Percentiles rank a stretch among this genome's conserved stretches.
phyloP scores from a whole-genome alignment of 331 rosid species.

The Prunus yedoensis region DNA sequence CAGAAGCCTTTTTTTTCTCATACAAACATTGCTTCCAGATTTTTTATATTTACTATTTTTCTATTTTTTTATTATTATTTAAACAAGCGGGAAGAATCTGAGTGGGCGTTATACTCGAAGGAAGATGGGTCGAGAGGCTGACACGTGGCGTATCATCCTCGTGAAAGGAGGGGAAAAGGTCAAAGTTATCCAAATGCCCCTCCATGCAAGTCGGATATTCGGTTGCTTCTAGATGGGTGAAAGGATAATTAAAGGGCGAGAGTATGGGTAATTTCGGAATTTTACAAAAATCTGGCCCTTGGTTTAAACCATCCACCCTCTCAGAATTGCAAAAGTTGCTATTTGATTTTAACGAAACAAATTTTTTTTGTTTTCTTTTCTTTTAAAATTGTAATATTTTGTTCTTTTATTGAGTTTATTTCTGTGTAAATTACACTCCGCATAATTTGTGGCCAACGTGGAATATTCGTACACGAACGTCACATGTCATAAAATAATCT shows the following conservation, averaged over 20 bases:
- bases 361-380: not conserved
- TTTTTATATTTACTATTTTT: not conserved
- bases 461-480: conserved; percentile 8
- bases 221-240: not conserved
- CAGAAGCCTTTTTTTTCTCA: conserved; percentile 18
- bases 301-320: not conserved
- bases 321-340: not conserved
- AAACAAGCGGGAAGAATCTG: conserved; percentile 34
- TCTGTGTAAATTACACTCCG: not conserved
- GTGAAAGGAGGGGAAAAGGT: not conserved
- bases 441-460: conserved; percentile 17
- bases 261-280: not conserved
- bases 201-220: not conserved
- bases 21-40: conserved; percentile 2
- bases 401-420: not conserved
- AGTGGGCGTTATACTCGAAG: conserved; percentile 49
- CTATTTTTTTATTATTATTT: conserved; percentile 1
- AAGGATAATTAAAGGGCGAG: not conserved
- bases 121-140: conserved; percentile 34
- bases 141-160: conserved; percentile 62
- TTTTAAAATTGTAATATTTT: not conserved
- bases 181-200: conserved; percentile 15
- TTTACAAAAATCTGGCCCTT: not conserved
- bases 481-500: not conserved
- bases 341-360: not conserved